Conservation (phyloP, 2,329 filamentous ascomycete species). For the Raffaelea deltoideospora region DNA sequence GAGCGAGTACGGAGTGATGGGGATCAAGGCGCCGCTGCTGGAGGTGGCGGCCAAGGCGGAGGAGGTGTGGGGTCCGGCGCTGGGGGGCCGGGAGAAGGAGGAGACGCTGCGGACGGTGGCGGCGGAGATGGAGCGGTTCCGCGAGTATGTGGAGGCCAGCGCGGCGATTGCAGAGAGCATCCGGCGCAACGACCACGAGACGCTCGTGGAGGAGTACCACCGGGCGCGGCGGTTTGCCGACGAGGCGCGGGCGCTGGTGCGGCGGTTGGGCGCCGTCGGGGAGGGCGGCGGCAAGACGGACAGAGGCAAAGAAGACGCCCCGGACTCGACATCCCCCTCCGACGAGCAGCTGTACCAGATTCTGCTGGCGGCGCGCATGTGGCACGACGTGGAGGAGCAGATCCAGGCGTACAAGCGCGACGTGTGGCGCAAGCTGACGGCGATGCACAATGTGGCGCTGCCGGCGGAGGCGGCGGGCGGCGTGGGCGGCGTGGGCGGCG, state of each 20-base stretch:
- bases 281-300: slow-evolving; percentile 21
- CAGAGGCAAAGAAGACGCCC: too few relatives aligned
- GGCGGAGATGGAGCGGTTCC: slow-evolving; percentile 61
- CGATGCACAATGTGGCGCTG: slow-evolving; percentile 43
- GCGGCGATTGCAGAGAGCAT: slow-evolving; percentile 68
- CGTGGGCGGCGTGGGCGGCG: slow-evolving; percentile 26
- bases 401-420: slow-evolving; percentile 78
- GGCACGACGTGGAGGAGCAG: slow-evolving; percentile 82
- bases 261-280: too few relatives aligned
- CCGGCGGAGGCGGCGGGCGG: not conserved
- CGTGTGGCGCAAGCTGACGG: slow-evolving; percentile 67
- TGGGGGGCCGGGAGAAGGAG: slow-evolving; percentile 84
- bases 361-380: slow-evolving; percentile 81
- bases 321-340: slow-evolving; percentile 46
- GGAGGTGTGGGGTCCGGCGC: slow-evolving; percentile 90
- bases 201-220: slow-evolving; percentile 71
- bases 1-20: slow-evolving; percentile 76
- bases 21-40: slow-evolving; percentile 74
- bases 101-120: slow-evolving; percentile 69
- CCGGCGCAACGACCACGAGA: slow-evolving; percentile 80
- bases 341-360: slow-evolving; percentile 77
- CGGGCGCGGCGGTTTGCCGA: slow-evolving; percentile 71
- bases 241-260: slow-evolving; percentile 56
- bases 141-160: slow-evolving; percentile 69
- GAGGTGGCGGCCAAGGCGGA: slow-evolving; percentile 90